Evolutionary conservation across 306 rosid genomes (phyloP).

Genomic region (Boehmeria nivea): DNA sequence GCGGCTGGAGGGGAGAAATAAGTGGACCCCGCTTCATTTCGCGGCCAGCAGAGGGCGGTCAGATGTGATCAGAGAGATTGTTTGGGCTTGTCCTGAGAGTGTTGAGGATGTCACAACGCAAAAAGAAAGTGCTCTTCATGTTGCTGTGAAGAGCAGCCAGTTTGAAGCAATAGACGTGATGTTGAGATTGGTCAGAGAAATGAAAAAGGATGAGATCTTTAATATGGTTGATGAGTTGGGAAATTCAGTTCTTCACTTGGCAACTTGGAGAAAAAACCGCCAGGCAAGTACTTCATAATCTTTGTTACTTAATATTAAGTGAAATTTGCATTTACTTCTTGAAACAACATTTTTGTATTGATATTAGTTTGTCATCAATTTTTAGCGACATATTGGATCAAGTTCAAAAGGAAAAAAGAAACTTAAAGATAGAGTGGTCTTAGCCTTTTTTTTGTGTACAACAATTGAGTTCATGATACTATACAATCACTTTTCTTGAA

Average conservation of each 20-base stretch:
- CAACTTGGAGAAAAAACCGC: slow-evolving; percentile 29
- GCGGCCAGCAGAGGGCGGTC: slow-evolving; percentile 28
- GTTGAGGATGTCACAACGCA: slow-evolving; percentile 20
- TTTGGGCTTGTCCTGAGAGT: slow-evolving; percentile 28
- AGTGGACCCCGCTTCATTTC: slow-evolving; percentile 32
- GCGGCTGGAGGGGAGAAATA: slow-evolving; percentile 19
- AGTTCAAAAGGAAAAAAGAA: too few relatives aligned
- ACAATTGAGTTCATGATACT: too few relatives aligned
- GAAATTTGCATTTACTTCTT: too few relatives aligned
- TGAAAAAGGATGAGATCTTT: slow-evolving; percentile 5
- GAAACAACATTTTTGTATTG: too few relatives aligned
- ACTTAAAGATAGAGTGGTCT: too few relatives aligned
- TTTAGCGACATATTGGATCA: too few relatives aligned
- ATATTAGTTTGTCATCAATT: too few relatives aligned
- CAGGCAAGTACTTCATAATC: slow-evolving; percentile 8
- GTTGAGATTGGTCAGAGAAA: slow-evolving; percentile 7
- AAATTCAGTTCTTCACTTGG: slow-evolving; percentile 29
- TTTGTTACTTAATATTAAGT: too few relatives aligned
- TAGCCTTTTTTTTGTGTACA: too few relatives aligned
- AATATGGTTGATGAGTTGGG: slow-evolving; percentile 16
- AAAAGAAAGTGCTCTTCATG: slow-evolving; percentile 25
- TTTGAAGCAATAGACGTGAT: slow-evolving; percentile 12
- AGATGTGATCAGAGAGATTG: slow-evolving; percentile 20
- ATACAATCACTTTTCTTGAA: too few relatives aligned
- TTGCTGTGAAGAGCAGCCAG: slow-evolving; percentile 29